Percentiles rank a stretch among this genome's conserved stretches.
Evolutionary conservation across 257 asterid species (phyloP).

Genomic region (Anisodus acutangulus): DNA sequence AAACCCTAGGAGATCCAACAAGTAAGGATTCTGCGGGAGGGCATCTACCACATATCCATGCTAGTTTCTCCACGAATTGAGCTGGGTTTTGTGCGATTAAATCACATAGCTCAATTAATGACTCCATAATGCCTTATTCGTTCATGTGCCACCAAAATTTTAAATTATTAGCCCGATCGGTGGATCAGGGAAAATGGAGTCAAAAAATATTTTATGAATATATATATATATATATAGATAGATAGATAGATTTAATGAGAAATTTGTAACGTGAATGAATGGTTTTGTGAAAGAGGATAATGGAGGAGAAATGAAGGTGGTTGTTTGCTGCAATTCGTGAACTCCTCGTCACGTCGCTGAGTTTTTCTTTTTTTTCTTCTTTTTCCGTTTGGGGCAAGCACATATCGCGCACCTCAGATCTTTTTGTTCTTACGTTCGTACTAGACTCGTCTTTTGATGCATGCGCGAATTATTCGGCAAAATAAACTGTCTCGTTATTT

Average conservation of each 20-base stretch:
- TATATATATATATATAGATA: too few relatives aligned
- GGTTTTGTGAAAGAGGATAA: neutral
- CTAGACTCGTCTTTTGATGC: neutral
- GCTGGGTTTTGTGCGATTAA: conserved; percentile 68
- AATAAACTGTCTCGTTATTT: neutral
- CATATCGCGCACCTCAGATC: neutral
- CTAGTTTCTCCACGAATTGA: conserved; percentile 67
- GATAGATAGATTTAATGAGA: neutral
- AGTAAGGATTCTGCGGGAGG: conserved; percentile 76
- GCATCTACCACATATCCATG: conserved; percentile 92
- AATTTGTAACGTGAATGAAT: neutral
- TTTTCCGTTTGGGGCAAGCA: too few relatives aligned
- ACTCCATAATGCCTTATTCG: conserved; percentile 44
- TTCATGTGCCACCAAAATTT: too few relatives aligned
- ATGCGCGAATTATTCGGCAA: conserved; percentile 9
- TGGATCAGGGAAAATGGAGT: neutral
- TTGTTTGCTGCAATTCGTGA: neutral
- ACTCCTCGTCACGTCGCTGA: neutral
- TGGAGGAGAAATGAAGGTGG: neutral
- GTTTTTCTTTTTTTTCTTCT: too few relatives aligned
- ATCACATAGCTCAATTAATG: conserved; percentile 87
- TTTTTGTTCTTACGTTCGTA: neutral
- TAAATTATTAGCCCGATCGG: neutral
- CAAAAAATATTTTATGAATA: neutral
- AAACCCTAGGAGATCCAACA: conserved; percentile 75